Percentiles rank a stretch among this genome's conserved stretches.
phyloP scores from a whole-genome alignment of 2,329 filamentous ascomycete genomes.

The Apiospora pterosperma region DNA sequence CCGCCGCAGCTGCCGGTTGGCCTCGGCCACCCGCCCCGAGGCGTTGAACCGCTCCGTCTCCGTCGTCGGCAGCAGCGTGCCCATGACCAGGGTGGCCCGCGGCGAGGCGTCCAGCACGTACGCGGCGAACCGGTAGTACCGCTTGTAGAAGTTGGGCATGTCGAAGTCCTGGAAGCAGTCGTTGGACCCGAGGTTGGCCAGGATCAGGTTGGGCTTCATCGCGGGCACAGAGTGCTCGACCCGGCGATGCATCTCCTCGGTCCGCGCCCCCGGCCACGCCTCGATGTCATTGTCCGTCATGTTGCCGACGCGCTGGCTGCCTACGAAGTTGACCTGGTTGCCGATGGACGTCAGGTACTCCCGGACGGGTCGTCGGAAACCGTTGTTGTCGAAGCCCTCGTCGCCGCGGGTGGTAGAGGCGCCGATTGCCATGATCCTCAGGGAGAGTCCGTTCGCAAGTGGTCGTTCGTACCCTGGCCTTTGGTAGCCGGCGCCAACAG shows the following conservation, averaged over 20 bases:
- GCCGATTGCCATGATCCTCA: conserved; percentile 23
- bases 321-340: conserved; percentile 22
- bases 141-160: conserved; percentile 18
- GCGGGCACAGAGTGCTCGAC: conserved; percentile 16
- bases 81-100: conserved; percentile 18
- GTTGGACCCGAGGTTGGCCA: conserved; percentile 22
- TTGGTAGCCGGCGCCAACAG: conserved; percentile 8
- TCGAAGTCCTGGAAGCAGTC: conserved; percentile 21
- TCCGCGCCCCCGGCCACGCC: conserved; percentile 20
- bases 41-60: conserved; percentile 10
- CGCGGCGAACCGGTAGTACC: conserved; percentile 20
- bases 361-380: conserved; percentile 21
- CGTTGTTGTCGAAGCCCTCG: conserved; percentile 18
- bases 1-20: conserved; percentile 19
- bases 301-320: conserved; percentile 18
- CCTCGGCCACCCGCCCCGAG: conserved; percentile 12
- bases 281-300: conserved; percentile 23
- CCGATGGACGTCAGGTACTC: conserved; percentile 16
- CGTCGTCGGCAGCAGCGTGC: conserved; percentile 21
- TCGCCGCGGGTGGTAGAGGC: conserved; percentile 23
- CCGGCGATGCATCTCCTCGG: conserved; percentile 18
- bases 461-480: conserved; percentile 10
- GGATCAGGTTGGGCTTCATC: conserved; percentile 19
- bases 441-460: conserved; percentile 29
- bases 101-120: conserved; percentile 18